phyloP scores from a whole-genome alignment of 306 rosid genomes.

The Cucumis cinereus region DNA sequence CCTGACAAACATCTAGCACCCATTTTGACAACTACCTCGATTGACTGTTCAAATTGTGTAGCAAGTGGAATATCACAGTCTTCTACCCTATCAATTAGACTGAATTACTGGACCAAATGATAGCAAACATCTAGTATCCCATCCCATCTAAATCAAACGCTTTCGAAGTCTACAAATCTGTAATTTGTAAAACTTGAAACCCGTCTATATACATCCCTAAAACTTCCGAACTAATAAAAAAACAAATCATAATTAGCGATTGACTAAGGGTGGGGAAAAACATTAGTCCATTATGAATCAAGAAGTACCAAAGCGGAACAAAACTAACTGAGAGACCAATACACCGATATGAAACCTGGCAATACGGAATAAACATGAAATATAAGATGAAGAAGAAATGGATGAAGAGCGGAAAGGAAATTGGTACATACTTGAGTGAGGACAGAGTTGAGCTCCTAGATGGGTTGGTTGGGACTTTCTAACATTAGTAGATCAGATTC shows the following conservation, averaged over 20 bases:
- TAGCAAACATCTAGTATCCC: neutral
- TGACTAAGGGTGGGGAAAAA: too few relatives aligned
- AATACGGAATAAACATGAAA: neutral
- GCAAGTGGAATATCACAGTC: neutral
- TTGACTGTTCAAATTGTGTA: neutral
- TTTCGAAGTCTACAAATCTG: neutral
- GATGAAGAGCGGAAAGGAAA: neutral
- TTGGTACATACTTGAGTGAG: neutral
- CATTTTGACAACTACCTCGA: too few relatives aligned
- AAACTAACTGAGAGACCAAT: too few relatives aligned
- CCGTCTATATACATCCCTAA: too few relatives aligned
- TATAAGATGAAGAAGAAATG: neutral
- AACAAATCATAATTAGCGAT: too few relatives aligned
- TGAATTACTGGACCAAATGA: neutral
- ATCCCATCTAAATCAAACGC: neutral
- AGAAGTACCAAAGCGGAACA: too few relatives aligned
- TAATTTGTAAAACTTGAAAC: too few relatives aligned
- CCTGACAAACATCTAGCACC: too few relatives aligned
- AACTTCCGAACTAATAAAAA: too few relatives aligned
- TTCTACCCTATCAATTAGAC: neutral
- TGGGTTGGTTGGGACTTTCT: neutral
- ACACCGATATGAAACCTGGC: too few relatives aligned
- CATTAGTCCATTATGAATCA: too few relatives aligned
- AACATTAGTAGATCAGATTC: neutral
- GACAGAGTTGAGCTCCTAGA: neutral